These are phyloP conservation scores for Cucurbitaria berberidis DNA, from an alignment of 2,329 filamentous ascomycete species.

Conservation along the genomic window DNA sequence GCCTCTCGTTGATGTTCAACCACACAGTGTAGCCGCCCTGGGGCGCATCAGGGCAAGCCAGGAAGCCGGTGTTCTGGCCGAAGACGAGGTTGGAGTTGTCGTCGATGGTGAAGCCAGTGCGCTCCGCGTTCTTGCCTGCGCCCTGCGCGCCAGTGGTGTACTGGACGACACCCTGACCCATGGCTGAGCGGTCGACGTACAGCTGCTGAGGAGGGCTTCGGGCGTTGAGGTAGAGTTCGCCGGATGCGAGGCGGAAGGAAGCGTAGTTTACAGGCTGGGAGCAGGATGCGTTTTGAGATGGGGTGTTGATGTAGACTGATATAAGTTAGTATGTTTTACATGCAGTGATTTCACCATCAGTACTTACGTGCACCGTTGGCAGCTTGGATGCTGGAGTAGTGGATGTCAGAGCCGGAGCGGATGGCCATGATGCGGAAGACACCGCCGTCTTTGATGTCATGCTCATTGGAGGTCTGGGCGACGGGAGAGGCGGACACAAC, in stretches of 20 bases:
- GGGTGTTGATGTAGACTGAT: conserved; percentile 41
- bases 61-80: conserved; percentile 49
- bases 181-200: conserved; percentile 63
- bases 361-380: conserved; percentile 38
- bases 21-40: conserved; percentile 48
- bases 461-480: conserved; percentile 20
- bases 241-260: conserved; percentile 42
- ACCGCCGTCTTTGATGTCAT: conserved; percentile 35
- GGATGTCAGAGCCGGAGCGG: conserved; percentile 57
- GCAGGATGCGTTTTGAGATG: conserved; percentile 58
- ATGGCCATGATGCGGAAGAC: conserved; percentile 60
- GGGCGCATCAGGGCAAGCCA: conserved; percentile 60
- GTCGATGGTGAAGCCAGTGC: conserved; percentile 57
- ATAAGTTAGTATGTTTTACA: no score
- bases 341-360: no score
- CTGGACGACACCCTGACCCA: conserved; percentile 62
- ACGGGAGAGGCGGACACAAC: conserved; percentile 35
- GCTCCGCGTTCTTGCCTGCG: conserved; percentile 53
- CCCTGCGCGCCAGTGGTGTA: conserved; percentile 58
- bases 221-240: conserved; percentile 56
- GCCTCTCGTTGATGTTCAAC: conserved; percentile 24
- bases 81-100: conserved; percentile 55
- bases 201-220: conserved; percentile 55
- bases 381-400: conserved; percentile 57
- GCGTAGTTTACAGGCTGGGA: conserved; percentile 49